These are phyloP conservation scores for Yamadazyma laniorum DNA, from an alignment of 805 yeast species.

Conservation along the genomic window DNA sequence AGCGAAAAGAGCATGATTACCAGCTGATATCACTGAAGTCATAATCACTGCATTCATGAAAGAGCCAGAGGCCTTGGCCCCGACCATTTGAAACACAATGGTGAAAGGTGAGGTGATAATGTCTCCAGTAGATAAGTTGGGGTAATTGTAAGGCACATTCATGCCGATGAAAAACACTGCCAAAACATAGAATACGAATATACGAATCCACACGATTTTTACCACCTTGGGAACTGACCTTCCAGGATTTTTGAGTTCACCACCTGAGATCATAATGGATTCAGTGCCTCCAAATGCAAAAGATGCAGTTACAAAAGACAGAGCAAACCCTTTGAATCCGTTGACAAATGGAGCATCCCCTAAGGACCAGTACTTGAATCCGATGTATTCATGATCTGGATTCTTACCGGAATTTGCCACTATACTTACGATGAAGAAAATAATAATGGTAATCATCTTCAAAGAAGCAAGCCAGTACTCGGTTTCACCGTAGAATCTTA, in stretches of 20 bases:
- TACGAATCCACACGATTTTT: slow-evolving; percentile 31
- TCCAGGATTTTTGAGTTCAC: slow-evolving; percentile 32
- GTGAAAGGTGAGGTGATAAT: slow-evolving; percentile 42
- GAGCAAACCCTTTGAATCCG: slow-evolving; percentile 53
- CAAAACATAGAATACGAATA: slow-evolving; percentile 33
- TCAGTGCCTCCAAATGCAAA: slow-evolving; percentile 53
- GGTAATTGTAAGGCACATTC: slow-evolving; percentile 41
- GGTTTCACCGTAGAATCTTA: slow-evolving; percentile 41
- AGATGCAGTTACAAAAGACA: slow-evolving; percentile 50
- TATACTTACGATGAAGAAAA: slow-evolving; percentile 55
- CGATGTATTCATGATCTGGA: slow-evolving; percentile 37
- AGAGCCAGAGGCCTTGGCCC: slow-evolving; percentile 41
- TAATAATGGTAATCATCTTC: slow-evolving; percentile 51
- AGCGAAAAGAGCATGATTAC: slow-evolving; percentile 53
- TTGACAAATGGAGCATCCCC: slow-evolving; percentile 55
- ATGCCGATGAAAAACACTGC: slow-evolving; percentile 42
- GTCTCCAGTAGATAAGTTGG: slow-evolving; percentile 25
- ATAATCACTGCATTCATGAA: slow-evolving; percentile 55
- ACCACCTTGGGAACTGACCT: slow-evolving; percentile 30
- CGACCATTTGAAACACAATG: slow-evolving; percentile 41
- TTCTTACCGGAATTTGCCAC: slow-evolving; percentile 61
- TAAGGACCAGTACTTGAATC: slow-evolving; percentile 42
- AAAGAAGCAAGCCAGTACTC: slow-evolving; percentile 39
- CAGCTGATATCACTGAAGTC: slow-evolving; percentile 54
- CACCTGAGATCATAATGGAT: slow-evolving; percentile 33